Evolutionary conservation across 2,329 filamentous ascomycete genomes (phyloP), one percentile per base, ranked within the genome.

Genomic region (Trichoderma polysporum): DNA sequence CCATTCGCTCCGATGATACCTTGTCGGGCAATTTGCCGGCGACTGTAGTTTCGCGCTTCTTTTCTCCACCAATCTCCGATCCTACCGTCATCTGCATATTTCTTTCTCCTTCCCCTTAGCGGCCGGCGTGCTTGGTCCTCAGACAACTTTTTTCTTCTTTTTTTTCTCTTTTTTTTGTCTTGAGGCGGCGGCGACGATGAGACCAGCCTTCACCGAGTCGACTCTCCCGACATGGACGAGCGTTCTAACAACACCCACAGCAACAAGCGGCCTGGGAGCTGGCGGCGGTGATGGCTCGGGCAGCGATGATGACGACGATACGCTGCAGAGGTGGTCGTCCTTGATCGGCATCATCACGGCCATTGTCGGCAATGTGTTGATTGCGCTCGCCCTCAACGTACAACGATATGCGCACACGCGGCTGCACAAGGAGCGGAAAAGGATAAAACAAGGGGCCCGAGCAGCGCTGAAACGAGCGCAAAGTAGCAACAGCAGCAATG

Each of bases 351-450:
- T 99, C 74, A 80, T 94, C 63, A 97, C 94, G 2, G 94, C 95
- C 59, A 96, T 99, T 74, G 86, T 91, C 60, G 95, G 95, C 66
- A 99, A 99, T 74, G 83, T 97, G 37, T 85, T 99, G 62, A 98
- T 99, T 71, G 97, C 94, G 0, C 89, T 99, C 70, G 95, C 95
- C 13, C 87, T 99, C 69, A 99, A 99, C 76, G 94, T 96, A 58
- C 95, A 99, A 79, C 89, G 95, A 71, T 98, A 98, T 77, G 94
- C 95, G 37, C 95, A 99, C 76, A 92, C 95, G 66, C 87, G 90
- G 66, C 85, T 99, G 69, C 88, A 92, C 69, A 85, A 89, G 72
- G 89, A 94, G 76, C 88, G 85, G 71, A 83, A 85, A 53, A 84
- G 86, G 69, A 81, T 84, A 53, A 84, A 85, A 60, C 82, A 84